Conservation (phyloP, 805 yeast genomes). For the Starmerella potacharoeniae region DNA sequence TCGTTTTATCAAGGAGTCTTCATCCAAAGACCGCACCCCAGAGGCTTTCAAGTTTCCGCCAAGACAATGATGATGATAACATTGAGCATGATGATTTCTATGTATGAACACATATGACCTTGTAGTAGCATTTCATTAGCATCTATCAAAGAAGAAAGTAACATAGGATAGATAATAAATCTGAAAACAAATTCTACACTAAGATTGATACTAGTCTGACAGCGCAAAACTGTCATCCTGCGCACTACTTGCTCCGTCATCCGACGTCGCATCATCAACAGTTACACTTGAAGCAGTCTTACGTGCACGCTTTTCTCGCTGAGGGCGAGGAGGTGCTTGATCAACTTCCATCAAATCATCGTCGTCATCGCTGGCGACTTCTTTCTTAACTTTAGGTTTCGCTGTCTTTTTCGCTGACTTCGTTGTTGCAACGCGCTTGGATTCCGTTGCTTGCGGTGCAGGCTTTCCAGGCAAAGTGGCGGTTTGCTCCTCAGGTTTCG, state of each 20-base stretch:
- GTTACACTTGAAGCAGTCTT: neutral
- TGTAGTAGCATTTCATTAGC: neutral
- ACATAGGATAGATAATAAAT: too few species aligned
- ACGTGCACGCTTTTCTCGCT: neutral
- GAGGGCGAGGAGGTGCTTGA: neutral
- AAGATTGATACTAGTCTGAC: neutral
- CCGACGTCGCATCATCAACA: neutral
- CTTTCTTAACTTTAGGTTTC: neutral
- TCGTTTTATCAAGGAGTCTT: neutral
- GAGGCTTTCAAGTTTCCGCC: conserved; percentile 21
- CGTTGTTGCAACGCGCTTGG: neutral
- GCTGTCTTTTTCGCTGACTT: neutral
- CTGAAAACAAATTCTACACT: too few species aligned
- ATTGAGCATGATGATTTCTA: neutral
- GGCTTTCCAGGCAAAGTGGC: too few species aligned
- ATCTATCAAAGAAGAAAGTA: neutral
- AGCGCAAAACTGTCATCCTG: conserved; percentile 1
- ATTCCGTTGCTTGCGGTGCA: neutral
- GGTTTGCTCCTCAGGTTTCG: neutral
- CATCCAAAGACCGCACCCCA: neutral
- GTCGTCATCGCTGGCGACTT: neutral
- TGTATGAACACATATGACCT: neutral
- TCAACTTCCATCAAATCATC: neutral
- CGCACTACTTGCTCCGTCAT: neutral
- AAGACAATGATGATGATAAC: neutral